These are phyloP conservation scores for Spathaspora sp. DNA, from an alignment of 1,139 yeast species.

Conservation along the genomic window DNA sequence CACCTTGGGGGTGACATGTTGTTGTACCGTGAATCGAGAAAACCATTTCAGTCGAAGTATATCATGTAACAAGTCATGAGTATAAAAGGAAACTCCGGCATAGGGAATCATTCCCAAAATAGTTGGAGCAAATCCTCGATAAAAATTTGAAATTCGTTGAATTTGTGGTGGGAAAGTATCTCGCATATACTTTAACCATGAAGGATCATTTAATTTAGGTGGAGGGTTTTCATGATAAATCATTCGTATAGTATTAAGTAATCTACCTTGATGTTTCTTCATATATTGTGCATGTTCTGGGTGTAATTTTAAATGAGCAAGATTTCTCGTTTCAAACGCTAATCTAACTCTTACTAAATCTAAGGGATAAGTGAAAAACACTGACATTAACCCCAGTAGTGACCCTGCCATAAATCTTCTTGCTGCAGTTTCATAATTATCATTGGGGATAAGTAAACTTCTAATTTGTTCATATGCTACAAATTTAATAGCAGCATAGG, in stretches of 20 bases:
- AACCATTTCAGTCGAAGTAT: constrained; percentile 61
- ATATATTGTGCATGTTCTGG: constrained; percentile 23
- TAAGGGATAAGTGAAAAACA: constrained; percentile 86
- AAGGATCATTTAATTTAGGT: constrained; percentile 34
- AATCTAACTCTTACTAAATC: constrained; percentile 87
- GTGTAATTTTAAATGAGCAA: constrained; percentile 24
- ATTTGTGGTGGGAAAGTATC: constrained; percentile 33
- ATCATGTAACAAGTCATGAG: constrained; percentile 91
- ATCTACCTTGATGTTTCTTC: constrained; percentile 48
- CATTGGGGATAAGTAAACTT: constrained; percentile 71
- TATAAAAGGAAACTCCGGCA: constrained; percentile 95
- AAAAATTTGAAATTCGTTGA: constrained; percentile 64
- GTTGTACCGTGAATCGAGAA: constrained; percentile 55
- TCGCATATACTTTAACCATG: constrained; percentile 36
- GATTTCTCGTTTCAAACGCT: constrained; percentile 76
- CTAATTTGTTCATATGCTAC: constrained; percentile 97
- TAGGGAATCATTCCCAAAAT: constrained; percentile 95
- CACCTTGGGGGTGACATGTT: constrained; percentile 6
- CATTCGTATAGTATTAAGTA: constrained; percentile 50
- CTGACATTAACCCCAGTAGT: constrained; percentile 82
- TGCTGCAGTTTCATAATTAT: constrained; percentile 70
- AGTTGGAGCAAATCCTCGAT: constrained; percentile 93
- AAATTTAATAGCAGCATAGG: constrained; percentile 95
- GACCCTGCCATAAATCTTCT: constrained; percentile 89
- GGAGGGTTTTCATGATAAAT: constrained; percentile 68